These are phyloP conservation scores for Aspergillus calidoustus DNA, from an alignment of 2,329 filamentous ascomycete genomes.

Conservation along the genomic window DNA sequence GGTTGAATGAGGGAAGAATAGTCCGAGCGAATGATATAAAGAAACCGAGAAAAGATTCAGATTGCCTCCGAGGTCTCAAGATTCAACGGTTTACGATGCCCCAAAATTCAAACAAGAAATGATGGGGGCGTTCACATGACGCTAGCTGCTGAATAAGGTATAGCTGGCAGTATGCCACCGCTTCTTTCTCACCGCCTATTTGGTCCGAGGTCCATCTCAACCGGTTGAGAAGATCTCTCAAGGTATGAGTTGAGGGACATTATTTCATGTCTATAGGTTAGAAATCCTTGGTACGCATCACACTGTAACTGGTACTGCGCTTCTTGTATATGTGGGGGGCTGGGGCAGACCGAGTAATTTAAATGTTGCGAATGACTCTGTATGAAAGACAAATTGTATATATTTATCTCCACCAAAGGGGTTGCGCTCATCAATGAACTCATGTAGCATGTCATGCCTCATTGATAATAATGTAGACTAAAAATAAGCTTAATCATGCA, in stretches of 20 bases:
- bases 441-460: background rate
- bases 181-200: constrained; percentile 5
- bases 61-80: background rate
- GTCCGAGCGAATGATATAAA: constrained; percentile 9
- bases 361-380: background rate
- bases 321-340: too few relatives aligned
- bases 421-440: background rate
- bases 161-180: constrained; percentile 16
- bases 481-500: constrained; percentile 27
- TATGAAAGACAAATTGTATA: background rate
- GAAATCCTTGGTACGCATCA: too few relatives aligned
- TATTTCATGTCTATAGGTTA: background rate
- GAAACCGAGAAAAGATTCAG: constrained; percentile 1
- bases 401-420: background rate
- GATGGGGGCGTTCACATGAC: constrained; percentile 14
- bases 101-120: background rate
- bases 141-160: constrained; percentile 6
- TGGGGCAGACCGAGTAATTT: too few relatives aligned
- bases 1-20: constrained; percentile 9
- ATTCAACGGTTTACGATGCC: constrained; percentile 9
- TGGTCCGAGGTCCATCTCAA: background rate
- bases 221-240: background rate
- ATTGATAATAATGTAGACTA: constrained; percentile 24
- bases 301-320: too few relatives aligned
- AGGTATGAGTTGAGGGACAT: background rate